Base-by-base conservation (phyloP, 306 rosid species). In the Dalbergia cultrata region DNA sequence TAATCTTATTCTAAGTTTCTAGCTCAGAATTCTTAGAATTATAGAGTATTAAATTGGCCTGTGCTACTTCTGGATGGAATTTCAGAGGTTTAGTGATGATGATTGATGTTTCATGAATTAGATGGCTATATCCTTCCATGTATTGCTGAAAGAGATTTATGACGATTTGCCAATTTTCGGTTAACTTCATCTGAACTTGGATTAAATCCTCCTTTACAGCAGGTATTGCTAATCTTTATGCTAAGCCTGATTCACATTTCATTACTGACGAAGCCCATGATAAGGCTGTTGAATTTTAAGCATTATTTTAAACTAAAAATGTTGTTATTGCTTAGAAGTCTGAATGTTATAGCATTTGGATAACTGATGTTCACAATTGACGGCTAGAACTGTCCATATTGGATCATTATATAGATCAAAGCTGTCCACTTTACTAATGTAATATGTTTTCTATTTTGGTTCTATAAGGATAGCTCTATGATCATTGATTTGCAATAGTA, bases 91-190 rank as follows among this genome's bases (percentile, higher is more conserved):
- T 13, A 8, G 26, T 58, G 37, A 66, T 70, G 34, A 79, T 81
- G 60, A 83, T 76, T 78, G 70, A 35, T 14, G 62, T 72, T 74
- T 82, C 53, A 43, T 84, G 85, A 67, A 81, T 72, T 82, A 91
- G 97, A 93, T 81, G 93, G 91, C 54, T 90, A 89, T 75, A 90
- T 93, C 67, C 94, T 93, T 78, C 94, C 97, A 50, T 84, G 89
- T 85, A 88, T 93, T 41, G 94, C 94, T 53, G 97, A 93, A 70
- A 88, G 97, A 82, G 87, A 88, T 75, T 77, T 93, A 85, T 86
- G 94, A 16, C 82, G 86, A 85, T 91, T 91, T 72, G 85, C 93
- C 18, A 90, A 90, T 85, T 80, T 93, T 72, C 90, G 93, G 34
- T 81, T 67, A 16, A 84, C 86, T 74, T 90, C 94, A 52, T 86